These are phyloP conservation scores for Teratosphaeria pseudoeucalypti DNA, from an alignment of 2,329 filamentous ascomycete species.

Conservation along the genomic window DNA sequence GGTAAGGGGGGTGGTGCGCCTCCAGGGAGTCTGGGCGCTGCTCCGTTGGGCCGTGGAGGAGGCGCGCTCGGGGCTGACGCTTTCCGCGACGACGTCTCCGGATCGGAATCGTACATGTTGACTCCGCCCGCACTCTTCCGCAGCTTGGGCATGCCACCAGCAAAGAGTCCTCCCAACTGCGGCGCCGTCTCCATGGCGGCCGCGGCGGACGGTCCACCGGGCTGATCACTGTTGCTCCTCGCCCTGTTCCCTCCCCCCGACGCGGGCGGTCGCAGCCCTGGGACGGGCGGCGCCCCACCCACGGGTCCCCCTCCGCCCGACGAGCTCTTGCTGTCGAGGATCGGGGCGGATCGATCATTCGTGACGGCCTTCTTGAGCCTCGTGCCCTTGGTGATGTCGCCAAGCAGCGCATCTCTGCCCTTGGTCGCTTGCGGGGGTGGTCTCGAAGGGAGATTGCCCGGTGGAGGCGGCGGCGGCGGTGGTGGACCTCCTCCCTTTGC, in stretches of 20 bases:
- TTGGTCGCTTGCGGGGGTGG: constrained; percentile 46
- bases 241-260: constrained; percentile 51
- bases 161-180: constrained; percentile 79
- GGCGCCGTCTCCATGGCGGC: constrained; percentile 52
- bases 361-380: constrained; percentile 69
- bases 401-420: constrained; percentile 66
- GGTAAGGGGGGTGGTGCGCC: constrained; percentile 44
- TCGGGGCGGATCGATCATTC: constrained; percentile 83
- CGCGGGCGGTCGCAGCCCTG: constrained; percentile 59
- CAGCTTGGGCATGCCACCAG: constrained; percentile 84
- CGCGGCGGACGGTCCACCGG: constrained; percentile 32
- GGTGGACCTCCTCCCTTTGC: constrained; percentile 41
- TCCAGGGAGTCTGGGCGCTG: constrained; percentile 29
- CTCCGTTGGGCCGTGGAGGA: constrained; percentile 31
- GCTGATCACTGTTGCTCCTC: constrained; percentile 75
- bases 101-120: constrained; percentile 57
- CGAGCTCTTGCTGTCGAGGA: constrained; percentile 49
- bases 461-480: constrained; percentile 54
- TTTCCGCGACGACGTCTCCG: constrained; percentile 46
- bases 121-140: constrained; percentile 65
- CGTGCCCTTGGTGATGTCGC: constrained; percentile 76
- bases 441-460: constrained; percentile 44
- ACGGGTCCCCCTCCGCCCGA: constrained; percentile 42
- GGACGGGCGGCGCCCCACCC: constrained; percentile 73
- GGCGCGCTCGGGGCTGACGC: constrained; percentile 24